These are phyloP conservation scores for Aethionema arabicum DNA, from an alignment of 345 rosid species.

Conservation along the genomic window DNA sequence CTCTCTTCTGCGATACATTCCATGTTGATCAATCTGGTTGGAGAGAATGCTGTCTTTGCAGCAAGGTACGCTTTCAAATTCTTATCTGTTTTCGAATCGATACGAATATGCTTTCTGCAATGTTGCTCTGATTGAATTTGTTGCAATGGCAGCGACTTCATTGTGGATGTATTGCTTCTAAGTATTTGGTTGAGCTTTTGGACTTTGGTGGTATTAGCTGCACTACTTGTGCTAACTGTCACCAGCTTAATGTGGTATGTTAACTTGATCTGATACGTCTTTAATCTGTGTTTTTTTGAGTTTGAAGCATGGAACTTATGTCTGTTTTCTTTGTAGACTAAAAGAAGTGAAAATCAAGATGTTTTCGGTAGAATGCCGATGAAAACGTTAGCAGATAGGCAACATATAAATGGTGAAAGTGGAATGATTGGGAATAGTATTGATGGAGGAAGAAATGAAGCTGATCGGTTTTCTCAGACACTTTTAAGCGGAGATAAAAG, in stretches of 20 bases:
- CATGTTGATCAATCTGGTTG: slow-evolving; percentile 82
- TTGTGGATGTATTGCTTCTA: slow-evolving; percentile 87
- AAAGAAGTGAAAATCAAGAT: slow-evolving; percentile 44
- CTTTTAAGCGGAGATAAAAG: slow-evolving; percentile 42
- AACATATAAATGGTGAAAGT: slow-evolving; percentile 40
- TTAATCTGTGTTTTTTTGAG: no score
- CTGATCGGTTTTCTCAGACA: slow-evolving; percentile 46
- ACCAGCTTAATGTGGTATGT: slow-evolving; percentile 50
- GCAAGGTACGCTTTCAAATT: slow-evolving; percentile 45
- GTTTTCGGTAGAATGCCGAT: slow-evolving; percentile 42
- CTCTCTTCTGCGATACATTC: slow-evolving; percentile 64
- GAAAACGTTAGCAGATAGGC: slow-evolving; percentile 38
- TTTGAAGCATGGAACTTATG: slow-evolving; percentile 19
- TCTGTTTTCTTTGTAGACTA: slow-evolving; percentile 36
- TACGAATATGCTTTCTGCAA: not conserved
- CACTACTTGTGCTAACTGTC: slow-evolving; percentile 47
- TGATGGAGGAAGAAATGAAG: slow-evolving; percentile 53
- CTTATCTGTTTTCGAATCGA: not conserved
- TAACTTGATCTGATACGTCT: slow-evolving; percentile 2
- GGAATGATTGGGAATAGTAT: slow-evolving; percentile 30
- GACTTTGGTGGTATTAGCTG: slow-evolving; percentile 88
- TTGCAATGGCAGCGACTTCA: slow-evolving; percentile 63
- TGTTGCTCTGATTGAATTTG: slow-evolving; percentile 20
- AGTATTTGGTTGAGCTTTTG: slow-evolving; percentile 52
- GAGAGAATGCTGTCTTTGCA: slow-evolving; percentile 74